Conservation (phyloP, 495 filamentous ascomycete genomes). For the Rostrohypoxylon terebratum region DNA sequence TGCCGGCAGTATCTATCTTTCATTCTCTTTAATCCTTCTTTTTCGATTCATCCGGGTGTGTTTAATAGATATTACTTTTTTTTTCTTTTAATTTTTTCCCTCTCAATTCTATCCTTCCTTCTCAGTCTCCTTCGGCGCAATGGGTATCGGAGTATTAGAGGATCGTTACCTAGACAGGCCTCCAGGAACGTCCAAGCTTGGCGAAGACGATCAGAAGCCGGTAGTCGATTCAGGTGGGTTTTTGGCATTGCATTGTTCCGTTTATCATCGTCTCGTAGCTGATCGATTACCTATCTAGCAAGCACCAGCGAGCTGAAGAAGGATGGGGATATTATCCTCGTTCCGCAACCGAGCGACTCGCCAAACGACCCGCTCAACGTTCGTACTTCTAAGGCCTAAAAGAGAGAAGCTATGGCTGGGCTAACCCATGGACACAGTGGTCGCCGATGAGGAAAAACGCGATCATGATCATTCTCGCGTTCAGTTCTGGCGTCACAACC, state of each 20-base stretch:
- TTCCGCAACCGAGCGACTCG: conserved; percentile 60
- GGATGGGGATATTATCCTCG: conserved; percentile 59
- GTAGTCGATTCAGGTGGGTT: conserved; percentile 30
- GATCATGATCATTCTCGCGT: conserved; percentile 44
- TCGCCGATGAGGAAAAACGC: conserved; percentile 35
- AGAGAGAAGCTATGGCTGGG: neutral
- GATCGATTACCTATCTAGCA: conserved; percentile 8
- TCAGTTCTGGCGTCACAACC: conserved; percentile 43
- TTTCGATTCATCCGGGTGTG: conserved; percentile 25
- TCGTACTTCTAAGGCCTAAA: neutral
- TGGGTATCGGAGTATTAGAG: conserved; percentile 44
- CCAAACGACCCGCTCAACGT: conserved; percentile 63
- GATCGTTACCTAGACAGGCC: conserved; percentile 41
- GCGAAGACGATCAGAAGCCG: conserved; percentile 25
- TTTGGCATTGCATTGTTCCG: neutral
- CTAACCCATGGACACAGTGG: conserved; percentile 35
- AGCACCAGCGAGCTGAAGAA: conserved; percentile 36
- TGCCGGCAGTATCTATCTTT: conserved; percentile 43
- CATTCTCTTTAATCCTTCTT: conserved; percentile 10
- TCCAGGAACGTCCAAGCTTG: conserved; percentile 44
- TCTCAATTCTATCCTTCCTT: neutral
- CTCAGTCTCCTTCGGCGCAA: conserved; percentile 11
- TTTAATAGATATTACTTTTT: conserved; percentile 22
- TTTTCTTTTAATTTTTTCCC: conserved; percentile 4
- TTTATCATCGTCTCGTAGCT: conserved; percentile 4